These are phyloP conservation scores for Globisporangium canariense DNA, from an alignment of 352 stramenopile genomes.

Conservation along the genomic window DNA sequence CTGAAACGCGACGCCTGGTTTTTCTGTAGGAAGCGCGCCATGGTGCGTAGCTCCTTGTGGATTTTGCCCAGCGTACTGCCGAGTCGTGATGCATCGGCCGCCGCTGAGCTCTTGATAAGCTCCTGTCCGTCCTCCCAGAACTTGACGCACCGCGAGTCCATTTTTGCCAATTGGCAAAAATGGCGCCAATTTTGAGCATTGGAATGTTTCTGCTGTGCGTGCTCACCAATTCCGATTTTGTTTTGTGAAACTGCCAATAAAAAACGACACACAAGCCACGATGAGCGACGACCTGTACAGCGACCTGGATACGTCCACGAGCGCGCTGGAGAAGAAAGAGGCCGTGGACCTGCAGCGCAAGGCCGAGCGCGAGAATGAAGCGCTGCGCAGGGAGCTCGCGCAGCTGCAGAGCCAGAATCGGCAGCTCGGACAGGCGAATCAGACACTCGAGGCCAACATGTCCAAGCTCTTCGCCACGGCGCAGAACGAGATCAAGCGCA, in stretches of 20 bases:
- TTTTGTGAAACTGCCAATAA: background rate
- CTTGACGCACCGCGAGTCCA: slow-evolving; percentile 71
- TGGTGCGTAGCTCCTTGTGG: slow-evolving; percentile 67
- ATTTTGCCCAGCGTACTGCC: slow-evolving; percentile 45
- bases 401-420: slow-evolving; percentile 63
- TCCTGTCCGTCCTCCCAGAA: slow-evolving; percentile 73
- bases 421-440: slow-evolving; percentile 51
- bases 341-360: slow-evolving; percentile 48
- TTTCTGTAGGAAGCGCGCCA: slow-evolving; percentile 72
- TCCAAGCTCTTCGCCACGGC: slow-evolving; percentile 72
- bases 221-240: background rate
- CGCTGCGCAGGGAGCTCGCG: slow-evolving; percentile 51
- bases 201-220: background rate
- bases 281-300: slow-evolving; percentile 68
- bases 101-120: slow-evolving; percentile 29
- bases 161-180: slow-evolving; percentile 10
- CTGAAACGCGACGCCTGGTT: slow-evolving; percentile 80
- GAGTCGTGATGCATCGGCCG: slow-evolving; percentile 21
- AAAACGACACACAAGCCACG: slow-evolving; percentile 1
- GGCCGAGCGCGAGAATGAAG: slow-evolving; percentile 49
- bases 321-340: slow-evolving; percentile 63
- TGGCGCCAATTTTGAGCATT: background rate
- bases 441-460: slow-evolving; percentile 67
- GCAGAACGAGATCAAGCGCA: slow-evolving; percentile 71
- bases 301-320: slow-evolving; percentile 78